Base-by-base conservation (phyloP, 2,329 filamentous ascomycete genomes). In the Grosmannia penicillata region DNA sequence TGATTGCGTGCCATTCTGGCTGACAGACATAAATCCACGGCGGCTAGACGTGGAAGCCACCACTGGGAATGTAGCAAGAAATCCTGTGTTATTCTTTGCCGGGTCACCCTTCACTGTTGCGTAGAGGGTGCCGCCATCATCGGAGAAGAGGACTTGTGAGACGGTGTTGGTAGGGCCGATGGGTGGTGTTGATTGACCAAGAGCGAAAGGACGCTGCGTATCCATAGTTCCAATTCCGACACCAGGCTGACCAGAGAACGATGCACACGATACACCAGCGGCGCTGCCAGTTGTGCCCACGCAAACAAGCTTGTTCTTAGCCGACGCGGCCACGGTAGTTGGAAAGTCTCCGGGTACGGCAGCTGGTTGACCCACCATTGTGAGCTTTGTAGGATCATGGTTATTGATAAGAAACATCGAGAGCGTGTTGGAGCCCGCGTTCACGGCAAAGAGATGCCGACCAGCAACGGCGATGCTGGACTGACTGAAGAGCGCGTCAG, bases 71-170 rank as follows among this genome's bases (percentile, higher is more conserved):
- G 61, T 52, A 0, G 67, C 65, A 10, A 78, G 41, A 46, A 72
- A 78, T 0, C 74, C 72, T 0, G 63, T 70, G 37, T 67, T 72
- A 49, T 72, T 73, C 5, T 53, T 54, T 0, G 57, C 46, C 0
- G 68, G 68, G 39, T 76, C 61, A 2, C 75, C 75, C 53, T 80
- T 80, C 29, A 78, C 71, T 1, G 68, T 74, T 0, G 68, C 61
- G 36, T 69, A 62, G 0, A 80, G 55, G 2, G 54, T 60, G 0
- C 51, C 55, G 43, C 71, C 62, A 37, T 78, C 71, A 0, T 53
- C 52, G 1, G 68, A 71, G 55, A 77, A 78, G 50, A 76, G 70
- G 0, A 65, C 59, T 8, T 78, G 72, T 0, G 73, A 75, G 3
- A 78, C 61, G 0, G 69, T 75, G 51, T 75, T 75, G 3, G 57